Base-by-base conservation (phyloP, 306 rosid genomes). In the Leucaena leucocephala region DNA sequence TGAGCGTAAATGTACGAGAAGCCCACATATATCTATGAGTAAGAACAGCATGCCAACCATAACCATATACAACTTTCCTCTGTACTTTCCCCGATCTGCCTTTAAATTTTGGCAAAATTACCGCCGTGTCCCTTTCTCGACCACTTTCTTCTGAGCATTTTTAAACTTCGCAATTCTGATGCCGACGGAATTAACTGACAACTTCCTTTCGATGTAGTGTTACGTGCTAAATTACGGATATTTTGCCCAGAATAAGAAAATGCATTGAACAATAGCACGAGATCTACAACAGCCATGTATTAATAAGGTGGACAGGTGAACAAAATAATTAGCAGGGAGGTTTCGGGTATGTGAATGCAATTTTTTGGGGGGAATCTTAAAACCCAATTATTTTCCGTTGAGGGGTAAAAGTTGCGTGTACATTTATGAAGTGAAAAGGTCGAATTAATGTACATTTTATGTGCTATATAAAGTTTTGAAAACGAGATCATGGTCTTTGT, bases 1-100 rank as follows among this genome's bases (percentile, higher is more conserved):
- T 13, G 22, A 8, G 8, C 4, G 35, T 0, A 14, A 72, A 87
- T 79, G 89, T 78, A 87, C 92, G 49, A 85, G 46, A 93, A 80
- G 52, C 11, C 88, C 92, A 65, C 39, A 69, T 27, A 17, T 15
- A 2, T 0, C 52, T 54, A 49, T 68, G 36, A 19, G 10, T 39
- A 72, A 76, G 81, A 82, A 70, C 83, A 34, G 2, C 52, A 10
- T 46, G 83, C 86, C 87, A 82, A 46, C 65, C 55, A 54, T n/a
- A 82, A 46, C 65, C 55, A 54, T n/a, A 0, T 21, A 39, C 17
- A 2, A 14, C 40, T n/a, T 52, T 21, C 54, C 40, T 17, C 6
- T 0, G 27, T 36, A 5, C 11, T 10, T 33, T 36, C 19, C 1
- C 5, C 4, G 2, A 58, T 2, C 8, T 69, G 5, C 6, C 45